Percentiles rank a stretch among this genome's conserved stretches.
Conservation (phyloP, 352 stramenopile genomes). For the Pythium vanterpoolii region DNA sequence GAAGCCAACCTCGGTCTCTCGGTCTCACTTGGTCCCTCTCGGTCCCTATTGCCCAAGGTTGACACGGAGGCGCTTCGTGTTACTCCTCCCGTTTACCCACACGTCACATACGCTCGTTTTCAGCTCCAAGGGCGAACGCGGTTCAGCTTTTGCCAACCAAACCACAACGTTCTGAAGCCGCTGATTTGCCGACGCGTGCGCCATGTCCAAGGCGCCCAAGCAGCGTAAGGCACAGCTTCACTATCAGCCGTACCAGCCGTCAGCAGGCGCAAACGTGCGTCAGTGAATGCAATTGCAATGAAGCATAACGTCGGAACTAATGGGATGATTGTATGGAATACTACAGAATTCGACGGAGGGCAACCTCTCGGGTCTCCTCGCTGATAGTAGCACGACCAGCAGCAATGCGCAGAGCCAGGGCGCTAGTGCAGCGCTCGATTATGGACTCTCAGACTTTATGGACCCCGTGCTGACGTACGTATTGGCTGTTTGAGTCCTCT, state of each 20-base stretch:
- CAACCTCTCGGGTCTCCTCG: neutral
- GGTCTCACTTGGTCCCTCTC: neutral
- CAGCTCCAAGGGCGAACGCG: too few relatives aligned
- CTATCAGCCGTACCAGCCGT: conserved; percentile 79
- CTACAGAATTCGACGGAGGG: conserved; percentile 10
- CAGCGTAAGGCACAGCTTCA: conserved; percentile 67
- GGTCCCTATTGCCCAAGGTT: neutral
- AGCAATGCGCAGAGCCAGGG: neutral
- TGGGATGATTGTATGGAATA: neutral
- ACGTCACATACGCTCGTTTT: neutral
- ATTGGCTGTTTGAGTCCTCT: neutral
- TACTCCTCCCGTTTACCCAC: neutral
- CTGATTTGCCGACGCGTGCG: too few relatives aligned
- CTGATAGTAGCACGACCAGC: neutral
- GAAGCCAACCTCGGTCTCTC: neutral
- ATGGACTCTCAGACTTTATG: conserved; percentile 53
- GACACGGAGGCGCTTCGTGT: neutral
- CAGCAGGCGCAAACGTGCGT: conserved; percentile 1
- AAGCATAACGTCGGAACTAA: neutral
- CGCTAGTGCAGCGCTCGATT: conserved; percentile 11
- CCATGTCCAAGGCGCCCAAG: conserved; percentile 84
- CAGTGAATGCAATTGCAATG: neutral
- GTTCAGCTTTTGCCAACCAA: too few relatives aligned
- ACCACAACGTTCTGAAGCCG: neutral
- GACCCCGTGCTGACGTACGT: conserved; percentile 72